Evolutionary conservation across 2,329 filamentous ascomycete species (phyloP).

Genomic region (Paecilomyces formosus): DNA sequence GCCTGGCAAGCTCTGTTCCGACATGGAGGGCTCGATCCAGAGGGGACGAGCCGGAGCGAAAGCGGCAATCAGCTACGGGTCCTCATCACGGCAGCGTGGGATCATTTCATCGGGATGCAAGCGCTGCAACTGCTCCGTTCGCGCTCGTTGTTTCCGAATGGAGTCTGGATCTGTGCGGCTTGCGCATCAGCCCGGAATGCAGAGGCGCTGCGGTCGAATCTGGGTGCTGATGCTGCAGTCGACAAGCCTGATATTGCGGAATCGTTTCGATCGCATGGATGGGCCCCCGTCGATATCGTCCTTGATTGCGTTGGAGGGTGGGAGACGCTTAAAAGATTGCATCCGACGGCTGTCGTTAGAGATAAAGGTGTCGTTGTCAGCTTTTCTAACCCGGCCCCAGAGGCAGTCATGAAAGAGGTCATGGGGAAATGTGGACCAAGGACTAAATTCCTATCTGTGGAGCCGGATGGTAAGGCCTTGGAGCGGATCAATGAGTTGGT

Average conservation of each 20-base stretch:
- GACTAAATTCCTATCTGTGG: slow-evolving; percentile 29
- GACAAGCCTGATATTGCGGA: slow-evolving; percentile 22
- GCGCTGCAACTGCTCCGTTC: slow-evolving; percentile 31
- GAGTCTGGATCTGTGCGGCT: slow-evolving; percentile 31
- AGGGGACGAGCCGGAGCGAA: slow-evolving; percentile 4
- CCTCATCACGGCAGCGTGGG: slow-evolving; percentile 30
- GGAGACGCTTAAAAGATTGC: slow-evolving; percentile 24
- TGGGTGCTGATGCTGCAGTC: slow-evolving; percentile 29
- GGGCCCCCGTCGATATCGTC: slow-evolving; percentile 32
- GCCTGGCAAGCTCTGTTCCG: slow-evolving; percentile 37
- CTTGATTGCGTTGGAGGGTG: slow-evolving; percentile 30
- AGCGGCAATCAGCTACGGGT: slow-evolving; percentile 20
- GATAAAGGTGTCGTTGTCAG: slow-evolving; percentile 26
- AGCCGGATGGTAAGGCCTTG: slow-evolving; percentile 27
- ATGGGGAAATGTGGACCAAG: slow-evolving; percentile 16
- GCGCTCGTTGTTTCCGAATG: slow-evolving; percentile 21
- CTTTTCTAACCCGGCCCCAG: slow-evolving; percentile 6
- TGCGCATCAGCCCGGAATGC: slow-evolving; percentile 18
- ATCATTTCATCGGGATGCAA: slow-evolving; percentile 29
- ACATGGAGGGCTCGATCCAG: slow-evolving; percentile 26
- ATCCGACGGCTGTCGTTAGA: slow-evolving; percentile 24
- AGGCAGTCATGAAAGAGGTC: slow-evolving; percentile 3
- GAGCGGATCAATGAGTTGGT: slow-evolving; percentile 26
- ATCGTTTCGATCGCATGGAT: slow-evolving; percentile 22
- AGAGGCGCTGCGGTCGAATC: slow-evolving; percentile 16